Evolutionary conservation across 306 rosid genomes (phyloP).

Genomic region (Medicago arabica): DNA sequence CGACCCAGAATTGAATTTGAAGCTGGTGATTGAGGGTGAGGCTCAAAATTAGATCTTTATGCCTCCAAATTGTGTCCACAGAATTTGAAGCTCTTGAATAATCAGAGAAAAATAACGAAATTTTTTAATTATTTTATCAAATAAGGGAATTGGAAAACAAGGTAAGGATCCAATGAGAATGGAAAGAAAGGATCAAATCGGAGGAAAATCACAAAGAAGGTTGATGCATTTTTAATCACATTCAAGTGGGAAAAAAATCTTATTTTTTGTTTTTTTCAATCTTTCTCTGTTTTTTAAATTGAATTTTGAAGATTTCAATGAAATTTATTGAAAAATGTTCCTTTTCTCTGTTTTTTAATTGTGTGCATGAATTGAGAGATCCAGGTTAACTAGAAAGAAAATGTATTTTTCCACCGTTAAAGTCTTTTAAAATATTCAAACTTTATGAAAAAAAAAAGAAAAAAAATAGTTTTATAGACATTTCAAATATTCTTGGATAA

Average conservation of each 20-base stretch:
- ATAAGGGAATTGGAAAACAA: slow-evolving; percentile 18
- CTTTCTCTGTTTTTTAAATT: too few relatives aligned
- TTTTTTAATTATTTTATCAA: not conserved
- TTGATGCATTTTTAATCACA: slow-evolving; percentile 39
- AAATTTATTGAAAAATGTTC: slow-evolving; percentile 29
- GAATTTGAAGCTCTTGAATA: slow-evolving; percentile 37
- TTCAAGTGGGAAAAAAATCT: slow-evolving; percentile 12
- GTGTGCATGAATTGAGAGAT: slow-evolving; percentile 6
- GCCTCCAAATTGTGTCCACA: slow-evolving; percentile 18
- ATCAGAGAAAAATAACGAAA: slow-evolving; percentile 1
- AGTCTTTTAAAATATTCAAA: not conserved
- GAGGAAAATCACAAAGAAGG: slow-evolving; percentile 40
- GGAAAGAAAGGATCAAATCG: slow-evolving; percentile 37
- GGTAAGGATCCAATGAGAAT: slow-evolving; percentile 20
- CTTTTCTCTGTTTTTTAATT: not conserved
- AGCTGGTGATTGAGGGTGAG: slow-evolving; percentile 8
- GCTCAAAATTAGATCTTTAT: slow-evolving; percentile 35
- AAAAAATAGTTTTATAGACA: too few relatives aligned
- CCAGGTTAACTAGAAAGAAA: slow-evolving; percentile 13
- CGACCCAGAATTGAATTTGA: slow-evolving; percentile 47
- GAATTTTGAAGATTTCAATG: slow-evolving; percentile 36
- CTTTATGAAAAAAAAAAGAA: not conserved
- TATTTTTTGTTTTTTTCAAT: not conserved
- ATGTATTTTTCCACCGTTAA: not conserved
- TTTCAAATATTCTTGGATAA: too few relatives aligned